A percentile compares a stretch with the other conserved stretches of the same genome.
Evolutionary conservation across 768 basidiomycete genomes (phyloP).

Genomic region (Neoboletus magnificus): DNA sequence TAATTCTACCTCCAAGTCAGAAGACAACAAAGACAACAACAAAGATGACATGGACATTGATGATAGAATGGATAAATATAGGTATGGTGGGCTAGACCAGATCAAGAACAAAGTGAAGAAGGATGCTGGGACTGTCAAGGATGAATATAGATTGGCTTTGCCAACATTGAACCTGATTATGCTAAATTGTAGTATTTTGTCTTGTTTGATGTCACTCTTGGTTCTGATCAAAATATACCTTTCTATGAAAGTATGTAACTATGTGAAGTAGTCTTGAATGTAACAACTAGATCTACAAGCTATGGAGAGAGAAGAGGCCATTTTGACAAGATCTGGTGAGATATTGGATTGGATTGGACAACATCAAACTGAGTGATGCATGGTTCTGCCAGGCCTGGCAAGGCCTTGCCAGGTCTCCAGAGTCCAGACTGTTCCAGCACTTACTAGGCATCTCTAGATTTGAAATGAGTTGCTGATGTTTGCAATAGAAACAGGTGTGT

Average conservation of each 20-base stretch:
- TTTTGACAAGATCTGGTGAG: not conserved
- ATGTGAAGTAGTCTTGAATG: no score
- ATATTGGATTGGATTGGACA: not conserved
- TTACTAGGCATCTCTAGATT: no score
- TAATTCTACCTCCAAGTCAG: not conserved
- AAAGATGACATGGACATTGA: not conserved
- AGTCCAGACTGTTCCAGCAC: no score
- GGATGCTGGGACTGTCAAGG: not conserved
- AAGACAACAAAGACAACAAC: not conserved
- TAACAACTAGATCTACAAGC: no score
- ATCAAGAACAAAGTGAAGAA: not conserved
- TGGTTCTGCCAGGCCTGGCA: no score
- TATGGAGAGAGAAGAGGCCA: no score
- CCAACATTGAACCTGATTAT: not conserved
- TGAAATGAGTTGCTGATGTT: not conserved
- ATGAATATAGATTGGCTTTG: not conserved
- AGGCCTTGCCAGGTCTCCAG: no score
- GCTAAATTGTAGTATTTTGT: not conserved
- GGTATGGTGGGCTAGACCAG: not conserved
- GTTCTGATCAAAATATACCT: no score
- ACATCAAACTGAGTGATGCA: no score
- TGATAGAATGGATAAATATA: not conserved
- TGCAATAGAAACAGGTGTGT: slow-evolving; percentile 3
- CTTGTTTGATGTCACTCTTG: no score
- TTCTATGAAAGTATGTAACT: no score